Conservation (phyloP, 2,329 filamentous ascomycete genomes). For the Laburnicola sp. region DNA sequence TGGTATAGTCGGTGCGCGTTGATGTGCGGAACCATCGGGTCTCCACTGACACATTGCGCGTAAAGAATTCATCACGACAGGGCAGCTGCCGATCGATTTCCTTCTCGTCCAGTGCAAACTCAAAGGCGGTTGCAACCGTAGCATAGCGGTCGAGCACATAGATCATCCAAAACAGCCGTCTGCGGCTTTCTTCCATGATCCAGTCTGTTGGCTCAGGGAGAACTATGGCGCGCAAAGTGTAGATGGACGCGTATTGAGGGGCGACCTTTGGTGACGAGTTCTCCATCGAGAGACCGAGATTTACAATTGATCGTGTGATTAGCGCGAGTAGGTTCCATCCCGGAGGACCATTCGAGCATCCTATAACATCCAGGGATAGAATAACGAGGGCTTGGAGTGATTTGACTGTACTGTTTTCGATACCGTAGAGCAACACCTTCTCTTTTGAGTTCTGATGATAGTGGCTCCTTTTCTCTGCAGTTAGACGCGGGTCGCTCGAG, state of each 20-base stretch:
- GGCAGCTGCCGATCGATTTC: constrained; percentile 87
- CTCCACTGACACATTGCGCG: constrained; percentile 80
- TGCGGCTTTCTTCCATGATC: constrained; percentile 84
- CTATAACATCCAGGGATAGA: constrained; percentile 79
- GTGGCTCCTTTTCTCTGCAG: constrained; percentile 69
- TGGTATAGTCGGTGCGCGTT: constrained; percentile 60
- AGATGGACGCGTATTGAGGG: constrained; percentile 81
- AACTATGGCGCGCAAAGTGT: constrained; percentile 82
- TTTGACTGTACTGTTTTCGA: constrained; percentile 88
- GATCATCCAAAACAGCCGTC: constrained; percentile 91
- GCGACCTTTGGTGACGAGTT: constrained; percentile 76
- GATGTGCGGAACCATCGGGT: constrained; percentile 73
- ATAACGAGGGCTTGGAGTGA: constrained; percentile 86
- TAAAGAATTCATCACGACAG: constrained; percentile 84
- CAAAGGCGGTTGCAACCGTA: constrained; percentile 87
- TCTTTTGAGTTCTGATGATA: constrained; percentile 84
- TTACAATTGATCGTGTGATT: constrained; percentile 85
- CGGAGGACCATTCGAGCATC: constrained; percentile 84
- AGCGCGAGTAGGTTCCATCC: constrained; percentile 91
- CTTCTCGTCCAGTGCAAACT: constrained; percentile 85
- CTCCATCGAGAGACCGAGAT: constrained; percentile 83
- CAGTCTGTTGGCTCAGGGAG: constrained; percentile 81
- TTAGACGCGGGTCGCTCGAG: constrained; percentile 75
- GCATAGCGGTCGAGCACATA: constrained; percentile 89
- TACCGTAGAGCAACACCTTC: constrained; percentile 80